Evolutionary conservation across 2,329 filamentous ascomycete species (phyloP).

Genomic region (Ascochyta lentis): DNA sequence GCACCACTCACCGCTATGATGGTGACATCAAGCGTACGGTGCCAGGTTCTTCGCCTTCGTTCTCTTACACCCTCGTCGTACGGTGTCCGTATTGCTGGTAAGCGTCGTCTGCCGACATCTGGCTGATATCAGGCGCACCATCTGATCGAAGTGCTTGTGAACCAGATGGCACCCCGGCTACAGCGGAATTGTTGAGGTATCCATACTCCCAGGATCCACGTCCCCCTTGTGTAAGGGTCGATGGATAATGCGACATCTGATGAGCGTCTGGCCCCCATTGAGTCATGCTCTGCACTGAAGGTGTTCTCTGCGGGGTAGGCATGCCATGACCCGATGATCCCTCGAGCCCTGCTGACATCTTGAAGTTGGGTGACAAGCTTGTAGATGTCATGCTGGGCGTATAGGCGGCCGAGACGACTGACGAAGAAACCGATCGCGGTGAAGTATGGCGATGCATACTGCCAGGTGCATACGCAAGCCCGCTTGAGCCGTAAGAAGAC

Average conservation of each 20-base stretch:
- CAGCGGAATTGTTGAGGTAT: constrained; percentile 39
- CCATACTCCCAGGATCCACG: constrained; percentile 48
- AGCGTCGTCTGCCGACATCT: constrained; percentile 37
- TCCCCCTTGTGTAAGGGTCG: constrained; percentile 37
- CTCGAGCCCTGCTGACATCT: constrained; percentile 48
- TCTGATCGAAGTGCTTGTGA: constrained; percentile 43
- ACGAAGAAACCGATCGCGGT: constrained; percentile 56
- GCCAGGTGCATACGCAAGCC: constrained; percentile 56
- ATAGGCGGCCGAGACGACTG: constrained; percentile 54
- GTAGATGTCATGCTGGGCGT: constrained; percentile 52
- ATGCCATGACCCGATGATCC: constrained; percentile 47
- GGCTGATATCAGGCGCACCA: constrained; percentile 38
- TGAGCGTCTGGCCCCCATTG: constrained; percentile 41
- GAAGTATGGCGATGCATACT: constrained; percentile 57
- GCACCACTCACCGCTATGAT: constrained; percentile 27
- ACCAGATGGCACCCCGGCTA: constrained; percentile 34
- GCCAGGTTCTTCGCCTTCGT: constrained; percentile 8
- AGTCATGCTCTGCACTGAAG: constrained; percentile 44
- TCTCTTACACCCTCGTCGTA: constrained; percentile 45
- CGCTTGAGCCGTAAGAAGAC: constrained; percentile 48
- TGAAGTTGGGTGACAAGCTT: constrained; percentile 54
- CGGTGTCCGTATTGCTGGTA: constrained; percentile 49
- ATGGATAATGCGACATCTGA: constrained; percentile 44
- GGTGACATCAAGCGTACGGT: constrained; percentile 22
- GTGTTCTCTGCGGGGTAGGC: constrained; percentile 43